Base-by-base conservation (phyloP, 768 basidiomycete species). In the Pleurotus salmoneostramineus region DNA sequence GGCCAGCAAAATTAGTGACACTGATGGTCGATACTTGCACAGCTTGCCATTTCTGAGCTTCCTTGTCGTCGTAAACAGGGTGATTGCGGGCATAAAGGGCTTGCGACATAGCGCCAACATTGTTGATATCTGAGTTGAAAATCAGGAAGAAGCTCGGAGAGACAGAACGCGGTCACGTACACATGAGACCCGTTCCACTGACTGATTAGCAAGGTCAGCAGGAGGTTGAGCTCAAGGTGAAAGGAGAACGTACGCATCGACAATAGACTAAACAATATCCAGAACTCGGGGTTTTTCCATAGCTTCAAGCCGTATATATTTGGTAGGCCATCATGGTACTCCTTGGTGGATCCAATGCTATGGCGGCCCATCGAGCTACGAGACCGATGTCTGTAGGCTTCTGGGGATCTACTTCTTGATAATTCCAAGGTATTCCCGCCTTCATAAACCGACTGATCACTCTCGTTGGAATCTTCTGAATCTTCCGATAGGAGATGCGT, bases 11-110 rank as follows among this genome's bases (percentile, higher is more conserved):
- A 67, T 93, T 97, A 71, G 85, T 87, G 27, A 95, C 57, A 64
- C 90, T 93, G 61, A 95, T 79, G 4, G 83, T 77, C 0, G 93
- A 92, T 0, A 97, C 95, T 65, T 97, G 93, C 3, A 83, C 76
- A 0, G 91, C 85, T 73, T 97, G 95, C 83, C 86, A 89, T 55
- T 81, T 78, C 1, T 86, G 78, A 0, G 90, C 85, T 60, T 82
- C 80, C 0, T 80, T 66, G n/a, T 83, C 82, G 63, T 93, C 84
- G 65, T 89, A 93, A 2, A 75, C 65, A 0, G 80, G 71, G 47
- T 85, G 79, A 5, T 79, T 80, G 56, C 85, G 76, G 2, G 84
- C 81, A 61, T 84, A 88, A 32, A 89, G 73, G 0, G 88, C 87
- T 63, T 88, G 82, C 0, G 89, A 76, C 49, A 90, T 85, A 3